Evolutionary conservation across 192 early-diverging fungal species (phyloP).

Genomic region (Coemansia sp.): DNA sequence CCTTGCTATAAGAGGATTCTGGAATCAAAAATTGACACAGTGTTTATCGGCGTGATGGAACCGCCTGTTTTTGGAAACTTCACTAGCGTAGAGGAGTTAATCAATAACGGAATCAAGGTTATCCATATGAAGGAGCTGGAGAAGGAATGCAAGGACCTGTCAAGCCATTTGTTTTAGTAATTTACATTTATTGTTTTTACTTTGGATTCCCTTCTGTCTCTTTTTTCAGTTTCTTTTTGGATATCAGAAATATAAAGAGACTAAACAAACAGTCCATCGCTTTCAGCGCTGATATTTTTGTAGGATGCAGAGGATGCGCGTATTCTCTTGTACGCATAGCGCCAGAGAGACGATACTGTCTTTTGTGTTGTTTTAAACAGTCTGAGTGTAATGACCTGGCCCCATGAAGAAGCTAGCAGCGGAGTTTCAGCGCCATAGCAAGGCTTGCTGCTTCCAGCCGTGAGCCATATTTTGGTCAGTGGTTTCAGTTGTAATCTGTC

Average conservation of each 20-base stretch:
- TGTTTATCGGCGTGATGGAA: constrained; percentile 84
- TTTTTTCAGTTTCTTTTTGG: not conserved
- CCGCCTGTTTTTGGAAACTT: constrained; percentile 87
- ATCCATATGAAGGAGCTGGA: constrained; percentile 70
- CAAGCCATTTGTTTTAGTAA: constrained; percentile 55
- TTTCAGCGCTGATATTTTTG: not conserved
- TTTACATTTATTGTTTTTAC: not conserved
- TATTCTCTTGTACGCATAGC: not conserved
- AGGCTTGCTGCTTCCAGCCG: not conserved
- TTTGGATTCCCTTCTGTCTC: not conserved
- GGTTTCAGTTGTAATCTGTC: not conserved
- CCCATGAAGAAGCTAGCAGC: not conserved
- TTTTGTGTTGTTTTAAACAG: constrained; percentile 2
- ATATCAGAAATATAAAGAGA: not conserved
- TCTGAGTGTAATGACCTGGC: not conserved
- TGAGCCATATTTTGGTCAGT: not conserved
- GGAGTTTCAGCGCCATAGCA: no score
- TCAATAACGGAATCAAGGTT: constrained; percentile 68
- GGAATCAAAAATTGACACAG: constrained; percentile 59
- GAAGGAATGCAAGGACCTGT: constrained; percentile 68
- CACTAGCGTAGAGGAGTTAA: constrained; percentile 68
- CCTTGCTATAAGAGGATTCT: constrained; percentile 76
- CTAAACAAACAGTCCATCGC: not conserved
- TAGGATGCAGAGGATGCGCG: constrained; percentile 2
- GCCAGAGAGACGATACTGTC: not conserved